Percentiles rank a stretch among this genome's conserved stretches.
phyloP scores from a whole-genome alignment of 257 asterid genomes.

The Linaria vulgaris region DNA sequence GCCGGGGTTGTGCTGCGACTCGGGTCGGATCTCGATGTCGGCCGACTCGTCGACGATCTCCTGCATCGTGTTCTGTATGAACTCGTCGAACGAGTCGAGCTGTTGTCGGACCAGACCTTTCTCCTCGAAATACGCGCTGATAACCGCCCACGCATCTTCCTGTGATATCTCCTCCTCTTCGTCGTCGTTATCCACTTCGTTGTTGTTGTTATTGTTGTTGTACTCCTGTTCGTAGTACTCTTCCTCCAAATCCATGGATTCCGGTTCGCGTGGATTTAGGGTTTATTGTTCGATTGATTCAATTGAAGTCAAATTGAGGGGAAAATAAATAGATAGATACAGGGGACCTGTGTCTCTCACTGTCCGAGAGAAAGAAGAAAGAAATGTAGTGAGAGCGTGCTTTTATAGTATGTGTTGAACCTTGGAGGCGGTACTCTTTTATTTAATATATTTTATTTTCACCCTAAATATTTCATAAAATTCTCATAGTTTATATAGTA shows the following conservation, averaged over 20 bases:
- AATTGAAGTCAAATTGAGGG: not conserved
- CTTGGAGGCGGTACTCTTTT: not conserved
- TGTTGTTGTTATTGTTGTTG: conserved; percentile 40
- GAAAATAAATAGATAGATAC: not conserved
- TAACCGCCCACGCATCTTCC: conserved; percentile 98
- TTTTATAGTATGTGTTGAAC: not conserved
- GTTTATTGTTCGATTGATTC: not conserved
- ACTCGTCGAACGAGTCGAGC: conserved; percentile 93
- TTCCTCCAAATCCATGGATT: conserved; percentile 70
- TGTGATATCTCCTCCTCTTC: conserved; percentile 85
- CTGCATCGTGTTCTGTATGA: conserved; percentile 96
- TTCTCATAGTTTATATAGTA: too few relatives aligned
- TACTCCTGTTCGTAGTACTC: conserved; percentile 48
- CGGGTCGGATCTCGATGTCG: conserved; percentile 95
- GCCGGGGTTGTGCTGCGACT: conserved; percentile 91
- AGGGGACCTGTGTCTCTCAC: not conserved
- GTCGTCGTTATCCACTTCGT: conserved; percentile 33
- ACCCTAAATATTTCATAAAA: too few relatives aligned
- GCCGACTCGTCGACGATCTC: conserved; percentile 95
- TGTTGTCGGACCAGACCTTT: conserved; percentile 96
- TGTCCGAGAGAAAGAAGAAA: not conserved
- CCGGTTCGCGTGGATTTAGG: not conserved
- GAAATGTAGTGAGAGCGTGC: not conserved
- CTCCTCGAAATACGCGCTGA: conserved; percentile 94
- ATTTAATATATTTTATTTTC: too few relatives aligned